phyloP scores from a whole-genome alignment of 2,329 filamentous ascomycete species.

The Didymella keratinophila region DNA sequence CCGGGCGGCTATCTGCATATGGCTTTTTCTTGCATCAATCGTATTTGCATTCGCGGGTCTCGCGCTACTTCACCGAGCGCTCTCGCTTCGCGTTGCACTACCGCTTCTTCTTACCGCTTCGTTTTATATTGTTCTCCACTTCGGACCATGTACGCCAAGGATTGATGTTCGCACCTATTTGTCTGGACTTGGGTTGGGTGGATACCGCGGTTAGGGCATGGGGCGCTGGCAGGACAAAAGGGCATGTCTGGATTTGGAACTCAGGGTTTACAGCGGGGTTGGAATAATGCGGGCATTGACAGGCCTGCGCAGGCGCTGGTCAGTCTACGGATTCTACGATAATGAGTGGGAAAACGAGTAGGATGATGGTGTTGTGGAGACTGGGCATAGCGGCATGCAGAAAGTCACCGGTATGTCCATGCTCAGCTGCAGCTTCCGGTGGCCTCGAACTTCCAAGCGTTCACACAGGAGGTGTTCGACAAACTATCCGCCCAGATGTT shows the following conservation, averaged over 20 bases:
- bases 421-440: conserved; percentile 28
- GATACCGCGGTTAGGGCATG: conserved; percentile 23
- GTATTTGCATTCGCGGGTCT: conserved; percentile 17
- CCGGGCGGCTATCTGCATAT: conserved; percentile 24
- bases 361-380: conserved; percentile 26
- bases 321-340: conserved; percentile 33
- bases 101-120: conserved; percentile 29
- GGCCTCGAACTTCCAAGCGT: conserved; percentile 6
- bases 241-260: conserved; percentile 22
- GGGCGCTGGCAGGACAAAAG: conserved; percentile 21
- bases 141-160: conserved; percentile 24
- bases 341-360: conserved; percentile 33
- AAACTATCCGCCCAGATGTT: conserved; percentile 22
- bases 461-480: conserved; percentile 21
- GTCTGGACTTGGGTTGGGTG: conserved; percentile 17
- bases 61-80: conserved; percentile 9
- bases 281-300: conserved; percentile 32
- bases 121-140: conserved; percentile 24
- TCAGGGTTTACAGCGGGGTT: conserved; percentile 33
- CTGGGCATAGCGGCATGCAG: conserved; percentile 27
- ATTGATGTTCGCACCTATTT: conserved; percentile 26
- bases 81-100: conserved; percentile 15
- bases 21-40: conserved; percentile 22
- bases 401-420: conserved; percentile 27
- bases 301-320: conserved; percentile 46